phyloP scores from a whole-genome alignment of 78 protist genomes.

The Emiliania huxleyi region DNA sequence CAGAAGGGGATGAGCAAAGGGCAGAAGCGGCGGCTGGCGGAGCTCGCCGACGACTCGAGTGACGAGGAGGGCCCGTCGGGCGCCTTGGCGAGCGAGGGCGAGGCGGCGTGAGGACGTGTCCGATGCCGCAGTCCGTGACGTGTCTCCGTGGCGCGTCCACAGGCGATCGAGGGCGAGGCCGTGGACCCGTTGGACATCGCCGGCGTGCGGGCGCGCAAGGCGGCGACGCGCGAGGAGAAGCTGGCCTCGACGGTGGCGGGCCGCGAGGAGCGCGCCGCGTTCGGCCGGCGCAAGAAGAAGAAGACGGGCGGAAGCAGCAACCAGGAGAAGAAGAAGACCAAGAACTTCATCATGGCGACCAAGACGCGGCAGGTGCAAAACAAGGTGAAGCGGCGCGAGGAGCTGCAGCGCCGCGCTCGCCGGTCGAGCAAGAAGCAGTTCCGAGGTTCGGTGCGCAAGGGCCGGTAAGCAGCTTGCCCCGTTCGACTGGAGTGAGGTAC shows the following conservation, averaged over 20 bases:
- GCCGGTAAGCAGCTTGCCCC: too few species aligned
- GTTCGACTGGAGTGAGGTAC: too few species aligned
- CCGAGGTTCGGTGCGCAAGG: neutral
- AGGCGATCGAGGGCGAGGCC: neutral
- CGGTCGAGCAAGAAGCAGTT: neutral
- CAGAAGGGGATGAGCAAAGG: neutral
- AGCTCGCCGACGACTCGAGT: neutral
- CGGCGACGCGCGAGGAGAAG: slow-evolving; percentile 13
- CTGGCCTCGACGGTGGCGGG: neutral
- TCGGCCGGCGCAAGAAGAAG: neutral
- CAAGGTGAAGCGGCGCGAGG: neutral
- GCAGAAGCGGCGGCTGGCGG: neutral
- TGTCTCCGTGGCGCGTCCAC: too few species aligned
- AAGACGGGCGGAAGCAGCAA: neutral
- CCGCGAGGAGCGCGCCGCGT: neutral
- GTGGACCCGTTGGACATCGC: neutral
- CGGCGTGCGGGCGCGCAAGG: neutral
- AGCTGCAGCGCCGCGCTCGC: neutral
- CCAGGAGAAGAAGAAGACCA: neutral
- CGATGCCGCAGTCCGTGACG: too few species aligned
- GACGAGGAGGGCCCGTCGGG: neutral
- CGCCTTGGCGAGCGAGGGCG: too few species aligned
- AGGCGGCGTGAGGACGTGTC: too few species aligned
- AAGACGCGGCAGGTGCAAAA: neutral
- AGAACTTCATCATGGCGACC: neutral